A percentile compares a stretch with the other conserved stretches of the same genome.
phyloP scores from a whole-genome alignment of 306 rosid genomes.

The Potentilla sterilis region DNA sequence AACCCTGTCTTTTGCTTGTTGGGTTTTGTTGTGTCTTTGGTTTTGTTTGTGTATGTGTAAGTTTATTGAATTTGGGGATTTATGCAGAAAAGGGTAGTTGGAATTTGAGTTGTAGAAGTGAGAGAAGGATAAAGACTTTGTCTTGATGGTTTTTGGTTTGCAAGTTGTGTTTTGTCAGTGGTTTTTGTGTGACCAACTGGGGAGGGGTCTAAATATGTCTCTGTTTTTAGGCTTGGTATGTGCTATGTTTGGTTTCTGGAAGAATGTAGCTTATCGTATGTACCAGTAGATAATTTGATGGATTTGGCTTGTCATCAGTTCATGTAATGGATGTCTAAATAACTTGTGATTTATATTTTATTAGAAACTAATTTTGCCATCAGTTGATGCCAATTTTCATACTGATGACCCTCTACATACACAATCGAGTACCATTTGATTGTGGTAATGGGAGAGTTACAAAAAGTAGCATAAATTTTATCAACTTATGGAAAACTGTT shows the following conservation, averaged over 20 bases:
- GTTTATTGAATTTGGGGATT: background rate
- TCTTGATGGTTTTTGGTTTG: background rate
- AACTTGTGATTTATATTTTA: background rate
- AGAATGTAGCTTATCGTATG: background rate
- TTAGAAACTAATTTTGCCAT: background rate
- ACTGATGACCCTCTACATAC: background rate
- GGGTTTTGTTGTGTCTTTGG: background rate
- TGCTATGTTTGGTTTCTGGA: background rate
- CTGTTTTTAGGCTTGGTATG: conserved; percentile 3
- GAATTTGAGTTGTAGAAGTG: background rate
- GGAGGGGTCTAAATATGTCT: background rate
- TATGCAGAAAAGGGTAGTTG: background rate
- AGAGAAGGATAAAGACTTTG: background rate
- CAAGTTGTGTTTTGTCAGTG: background rate
- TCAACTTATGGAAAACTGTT: background rate
- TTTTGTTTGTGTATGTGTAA: background rate
- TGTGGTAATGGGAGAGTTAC: background rate
- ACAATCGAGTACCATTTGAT: background rate
- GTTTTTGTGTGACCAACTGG: background rate
- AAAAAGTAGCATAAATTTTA: background rate
- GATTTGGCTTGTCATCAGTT: background rate
- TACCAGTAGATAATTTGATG: background rate
- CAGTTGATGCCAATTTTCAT: background rate
- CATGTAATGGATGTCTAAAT: background rate
- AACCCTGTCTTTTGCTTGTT: background rate